Percentiles rank a stretch among this genome's conserved stretches.
These are phyloP conservation scores for Cochlearia excelsa DNA, from an alignment of 345 rosid genomes.

Conservation along the genomic window DNA sequence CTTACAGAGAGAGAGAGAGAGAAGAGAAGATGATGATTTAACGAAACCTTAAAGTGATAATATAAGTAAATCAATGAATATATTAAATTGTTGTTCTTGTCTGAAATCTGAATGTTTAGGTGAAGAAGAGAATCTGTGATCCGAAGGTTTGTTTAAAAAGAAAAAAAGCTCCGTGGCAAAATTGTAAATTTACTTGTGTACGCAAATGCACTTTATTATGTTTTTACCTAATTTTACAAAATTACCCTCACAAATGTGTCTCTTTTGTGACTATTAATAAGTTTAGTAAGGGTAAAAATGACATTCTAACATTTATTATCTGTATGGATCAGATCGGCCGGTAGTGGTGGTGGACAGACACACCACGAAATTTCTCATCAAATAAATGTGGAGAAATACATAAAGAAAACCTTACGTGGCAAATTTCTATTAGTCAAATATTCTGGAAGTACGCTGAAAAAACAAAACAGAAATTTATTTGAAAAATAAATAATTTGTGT, in stretches of 20 bases:
- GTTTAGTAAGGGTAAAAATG: conserved; percentile 14
- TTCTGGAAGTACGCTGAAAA: neutral
- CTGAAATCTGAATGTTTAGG: conserved; percentile 21
- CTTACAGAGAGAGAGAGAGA: conserved; percentile 2
- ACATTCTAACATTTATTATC: neutral
- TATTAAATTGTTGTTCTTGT: neutral
- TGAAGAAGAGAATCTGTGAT: conserved; percentile 22
- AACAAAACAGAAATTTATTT: neutral
- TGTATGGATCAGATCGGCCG: conserved; percentile 43
- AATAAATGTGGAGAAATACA: conserved; percentile 26
- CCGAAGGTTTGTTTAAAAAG: neutral
- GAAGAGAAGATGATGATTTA: conserved; percentile 4
- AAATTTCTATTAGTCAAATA: neutral
- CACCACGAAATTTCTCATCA: neutral
- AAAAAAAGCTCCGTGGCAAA: conserved; percentile 5
- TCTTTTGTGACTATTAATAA: neutral
- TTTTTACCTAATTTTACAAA: neutral
- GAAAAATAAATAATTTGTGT: neutral
- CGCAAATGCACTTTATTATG: conserved; percentile 38
- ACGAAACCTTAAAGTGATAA: no score
- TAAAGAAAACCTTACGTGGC: conserved; percentile 18
- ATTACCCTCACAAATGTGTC: conserved; percentile 3
- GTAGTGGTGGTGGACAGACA: conserved; percentile 35
- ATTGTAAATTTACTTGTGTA: conserved; percentile 32
- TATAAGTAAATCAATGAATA: neutral